Percentiles rank a stretch among this genome's conserved stretches.
phyloP scores from a whole-genome alignment of 306 rosid genomes.

The Dryas drummondii region DNA sequence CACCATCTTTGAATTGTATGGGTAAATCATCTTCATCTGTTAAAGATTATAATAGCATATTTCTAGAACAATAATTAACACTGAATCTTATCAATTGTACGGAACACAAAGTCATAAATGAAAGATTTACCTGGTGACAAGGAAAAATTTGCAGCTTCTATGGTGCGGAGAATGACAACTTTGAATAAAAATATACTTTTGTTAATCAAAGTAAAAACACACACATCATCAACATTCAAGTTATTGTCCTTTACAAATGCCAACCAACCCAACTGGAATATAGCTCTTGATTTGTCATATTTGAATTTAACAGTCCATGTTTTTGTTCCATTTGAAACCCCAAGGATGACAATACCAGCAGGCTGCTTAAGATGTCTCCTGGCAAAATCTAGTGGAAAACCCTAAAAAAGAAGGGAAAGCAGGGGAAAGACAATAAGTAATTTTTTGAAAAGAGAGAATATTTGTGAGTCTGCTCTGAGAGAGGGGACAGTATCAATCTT shows the following conservation, averaged over 20 bases:
- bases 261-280: constrained; percentile 37
- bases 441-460: not conserved
- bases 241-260: constrained; percentile 25
- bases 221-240: constrained; percentile 28
- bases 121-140: not conserved
- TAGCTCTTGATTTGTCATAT: not conserved
- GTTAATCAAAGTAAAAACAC: constrained; percentile 20
- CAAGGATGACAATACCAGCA: not conserved
- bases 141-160: not conserved
- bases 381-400: not conserved
- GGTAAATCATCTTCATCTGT: too few relatives aligned
- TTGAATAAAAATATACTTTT: constrained; percentile 6
- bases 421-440: too few relatives aligned
- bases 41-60: too few relatives aligned
- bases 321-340: not conserved
- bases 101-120: too few relatives aligned
- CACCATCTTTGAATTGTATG: too few relatives aligned
- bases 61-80: too few relatives aligned
- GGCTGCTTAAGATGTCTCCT: not conserved
- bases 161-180: not conserved
- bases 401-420: not conserved
- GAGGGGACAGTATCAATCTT: not conserved
- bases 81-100: too few relatives aligned
- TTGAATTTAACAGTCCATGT: constrained; percentile 18
- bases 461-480: not conserved